These are phyloP conservation scores for Leucocoprinus leucothites DNA, from an alignment of 768 basidiomycete genomes.

Conservation along the genomic window DNA sequence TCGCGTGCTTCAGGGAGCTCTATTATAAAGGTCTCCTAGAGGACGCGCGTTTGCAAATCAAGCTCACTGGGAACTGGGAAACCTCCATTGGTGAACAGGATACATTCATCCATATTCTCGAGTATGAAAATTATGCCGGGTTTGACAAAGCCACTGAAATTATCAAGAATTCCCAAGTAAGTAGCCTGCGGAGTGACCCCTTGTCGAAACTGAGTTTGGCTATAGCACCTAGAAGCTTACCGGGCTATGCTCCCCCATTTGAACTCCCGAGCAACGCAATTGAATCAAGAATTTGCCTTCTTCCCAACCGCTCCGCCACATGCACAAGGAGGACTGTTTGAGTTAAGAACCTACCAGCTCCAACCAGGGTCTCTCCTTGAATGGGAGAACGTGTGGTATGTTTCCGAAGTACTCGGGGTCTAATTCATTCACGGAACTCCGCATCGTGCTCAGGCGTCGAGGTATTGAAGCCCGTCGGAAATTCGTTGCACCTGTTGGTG, in stretches of 20 bases:
- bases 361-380: constrained; percentile 89
- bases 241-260: constrained; percentile 76
- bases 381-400: constrained; percentile 92
- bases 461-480: constrained; percentile 93
- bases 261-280: constrained; percentile 67
- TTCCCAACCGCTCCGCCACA: constrained; percentile 88
- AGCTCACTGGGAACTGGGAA: constrained; percentile 94
- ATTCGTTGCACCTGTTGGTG: constrained; percentile 82
- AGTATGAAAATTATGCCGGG: constrained; percentile 92
- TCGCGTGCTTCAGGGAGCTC: constrained; percentile 50
- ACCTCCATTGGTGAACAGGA: constrained; percentile 88
- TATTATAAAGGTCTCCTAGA: constrained; percentile 83
- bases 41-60: constrained; percentile 71
- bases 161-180: constrained; percentile 64
- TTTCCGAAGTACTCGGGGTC: constrained; percentile 7
- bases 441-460: constrained; percentile 58
- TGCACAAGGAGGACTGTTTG: constrained; percentile 88
- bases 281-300: constrained; percentile 94
- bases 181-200: constrained; percentile 16
- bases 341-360: constrained; percentile 85
- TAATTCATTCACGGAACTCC: constrained; percentile 4
- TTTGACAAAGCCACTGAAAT: constrained; percentile 74
- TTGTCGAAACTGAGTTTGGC: constrained; percentile 4
- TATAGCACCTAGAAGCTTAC: constrained; percentile 65
- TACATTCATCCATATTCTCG: constrained; percentile 75